phyloP scores from a whole-genome alignment of 768 basidiomycete genomes.

The Multifurca ochricompacta region DNA sequence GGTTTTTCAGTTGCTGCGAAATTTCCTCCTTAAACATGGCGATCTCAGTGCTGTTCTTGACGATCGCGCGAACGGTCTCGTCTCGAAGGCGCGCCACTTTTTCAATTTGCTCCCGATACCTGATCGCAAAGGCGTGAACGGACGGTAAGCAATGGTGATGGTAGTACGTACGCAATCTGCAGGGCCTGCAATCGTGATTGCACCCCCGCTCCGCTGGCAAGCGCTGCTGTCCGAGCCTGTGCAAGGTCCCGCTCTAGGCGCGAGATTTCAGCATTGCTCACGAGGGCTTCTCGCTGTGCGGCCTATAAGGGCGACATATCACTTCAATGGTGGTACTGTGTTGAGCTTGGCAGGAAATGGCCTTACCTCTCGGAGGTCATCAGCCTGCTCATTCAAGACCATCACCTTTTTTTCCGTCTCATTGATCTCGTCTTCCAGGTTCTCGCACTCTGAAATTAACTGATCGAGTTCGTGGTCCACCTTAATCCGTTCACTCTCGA shows the following conservation, averaged over 20 bases:
- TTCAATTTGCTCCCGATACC: slow-evolving; percentile 73
- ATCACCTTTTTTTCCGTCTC: slow-evolving; percentile 69
- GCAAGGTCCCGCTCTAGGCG: slow-evolving; percentile 66
- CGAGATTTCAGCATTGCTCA: slow-evolving; percentile 57
- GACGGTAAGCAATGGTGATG: slow-evolving; percentile 4
- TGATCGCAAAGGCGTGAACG: slow-evolving; percentile 25
- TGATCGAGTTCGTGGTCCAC: slow-evolving; percentile 81
- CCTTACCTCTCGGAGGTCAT: slow-evolving; percentile 73
- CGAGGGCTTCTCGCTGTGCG: slow-evolving; percentile 64
- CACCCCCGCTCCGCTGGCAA: slow-evolving; percentile 76
- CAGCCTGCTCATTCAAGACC: slow-evolving; percentile 65
- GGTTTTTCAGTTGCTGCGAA: slow-evolving; percentile 57
- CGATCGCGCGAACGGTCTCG: slow-evolving; percentile 71
- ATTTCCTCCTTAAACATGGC: slow-evolving; percentile 76
- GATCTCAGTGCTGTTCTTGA: slow-evolving; percentile 80
- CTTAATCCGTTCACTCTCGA: slow-evolving; percentile 73
- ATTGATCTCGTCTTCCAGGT: slow-evolving; percentile 67
- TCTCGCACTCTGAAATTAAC: slow-evolving; percentile 68
- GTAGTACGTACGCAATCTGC: slow-evolving; percentile 58
- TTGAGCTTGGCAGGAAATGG: neutral
- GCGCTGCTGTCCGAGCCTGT: slow-evolving; percentile 65
- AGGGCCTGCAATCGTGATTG: slow-evolving; percentile 69
- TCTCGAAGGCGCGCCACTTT: slow-evolving; percentile 68
- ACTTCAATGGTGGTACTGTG: neutral
- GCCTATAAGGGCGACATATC: slow-evolving; percentile 37